Conservation (phyloP, 345 rosid species). For the Psidium friedrichsthalianum region DNA sequence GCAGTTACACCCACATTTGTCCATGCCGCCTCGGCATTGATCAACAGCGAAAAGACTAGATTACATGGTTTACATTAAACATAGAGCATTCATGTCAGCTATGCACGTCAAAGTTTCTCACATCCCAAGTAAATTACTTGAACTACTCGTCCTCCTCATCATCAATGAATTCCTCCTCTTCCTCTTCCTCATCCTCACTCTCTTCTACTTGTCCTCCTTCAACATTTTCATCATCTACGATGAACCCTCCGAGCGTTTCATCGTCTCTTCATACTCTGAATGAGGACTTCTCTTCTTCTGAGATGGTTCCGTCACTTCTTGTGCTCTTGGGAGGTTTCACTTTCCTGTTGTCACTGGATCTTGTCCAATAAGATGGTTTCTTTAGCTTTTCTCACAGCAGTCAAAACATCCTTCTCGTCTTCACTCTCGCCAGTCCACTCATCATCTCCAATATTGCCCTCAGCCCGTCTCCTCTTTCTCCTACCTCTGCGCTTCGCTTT, state of each 20-base stretch:
- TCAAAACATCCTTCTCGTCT: constrained; percentile 28
- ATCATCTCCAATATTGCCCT: constrained; percentile 14
- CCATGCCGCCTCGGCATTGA: not conserved
- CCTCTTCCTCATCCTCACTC: constrained; percentile 22
- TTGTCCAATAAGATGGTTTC: constrained; percentile 30
- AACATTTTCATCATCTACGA: constrained; percentile 41
- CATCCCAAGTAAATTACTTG: not conserved
- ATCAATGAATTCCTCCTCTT: constrained; percentile 10
- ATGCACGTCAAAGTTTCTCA: not conserved
- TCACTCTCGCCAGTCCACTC: constrained; percentile 60
- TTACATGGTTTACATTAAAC: not conserved
- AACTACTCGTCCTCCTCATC: constrained; percentile 6
- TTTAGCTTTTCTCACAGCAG: constrained; percentile 13
- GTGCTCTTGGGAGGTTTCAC: constrained; percentile 2
- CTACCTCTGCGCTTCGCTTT: constrained; percentile 12
- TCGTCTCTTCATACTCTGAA: constrained; percentile 22
- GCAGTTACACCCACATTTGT: not conserved
- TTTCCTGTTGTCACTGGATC: constrained; percentile 32
- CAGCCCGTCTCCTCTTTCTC: constrained; percentile 32
- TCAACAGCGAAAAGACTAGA: not conserved
- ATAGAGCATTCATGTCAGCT: not conserved
- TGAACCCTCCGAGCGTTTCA: constrained; percentile 67
- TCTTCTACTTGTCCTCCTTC: constrained; percentile 19
- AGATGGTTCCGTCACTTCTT: not conserved
- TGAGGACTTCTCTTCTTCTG: constrained; percentile 2